Conservation (phyloP, 169 alveolate species). For the Plasmodium sp. region DNA sequence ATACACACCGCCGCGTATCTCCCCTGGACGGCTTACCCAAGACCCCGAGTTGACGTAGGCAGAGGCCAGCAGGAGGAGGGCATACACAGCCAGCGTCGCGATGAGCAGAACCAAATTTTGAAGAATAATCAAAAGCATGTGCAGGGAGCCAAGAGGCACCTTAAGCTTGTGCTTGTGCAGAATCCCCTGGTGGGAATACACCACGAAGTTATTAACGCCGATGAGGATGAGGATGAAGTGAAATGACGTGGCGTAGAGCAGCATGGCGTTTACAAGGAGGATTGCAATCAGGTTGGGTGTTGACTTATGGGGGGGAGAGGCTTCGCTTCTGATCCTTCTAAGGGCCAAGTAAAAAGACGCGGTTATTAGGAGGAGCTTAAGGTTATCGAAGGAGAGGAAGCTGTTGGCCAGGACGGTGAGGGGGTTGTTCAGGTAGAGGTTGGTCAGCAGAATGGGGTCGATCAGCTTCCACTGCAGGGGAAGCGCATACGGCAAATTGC, state of each 20-base stretch:
- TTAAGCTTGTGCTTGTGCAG: conserved; percentile 8
- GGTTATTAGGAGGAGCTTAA: conserved; percentile 34
- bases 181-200: background rate
- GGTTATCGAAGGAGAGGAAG: conserved; percentile 45
- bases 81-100: conserved; percentile 4
- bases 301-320: background rate
- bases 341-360: conserved; percentile 26
- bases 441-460: conserved; percentile 18
- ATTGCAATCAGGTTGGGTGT: background rate
- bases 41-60: background rate
- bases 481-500: too few relatives aligned
- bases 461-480: conserved; percentile 13
- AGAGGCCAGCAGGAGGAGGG: conserved; percentile 10
- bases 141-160: background rate
- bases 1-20: background rate
- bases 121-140: background rate
- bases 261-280: conserved; percentile 6
- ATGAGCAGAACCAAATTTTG: conserved; percentile 16
- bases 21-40: background rate
- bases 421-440: conserved; percentile 51
- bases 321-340: background rate
- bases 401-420: conserved; percentile 21
- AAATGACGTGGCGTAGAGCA: conserved; percentile 47
- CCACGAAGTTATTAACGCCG: conserved; percentile 42
- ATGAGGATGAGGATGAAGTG: conserved; percentile 38